Percentiles rank a stretch among this genome's conserved stretches.
Evolutionary conservation across 164 flowering plant genomes (phyloP).

Genomic region (Vitis riparia): DNA sequence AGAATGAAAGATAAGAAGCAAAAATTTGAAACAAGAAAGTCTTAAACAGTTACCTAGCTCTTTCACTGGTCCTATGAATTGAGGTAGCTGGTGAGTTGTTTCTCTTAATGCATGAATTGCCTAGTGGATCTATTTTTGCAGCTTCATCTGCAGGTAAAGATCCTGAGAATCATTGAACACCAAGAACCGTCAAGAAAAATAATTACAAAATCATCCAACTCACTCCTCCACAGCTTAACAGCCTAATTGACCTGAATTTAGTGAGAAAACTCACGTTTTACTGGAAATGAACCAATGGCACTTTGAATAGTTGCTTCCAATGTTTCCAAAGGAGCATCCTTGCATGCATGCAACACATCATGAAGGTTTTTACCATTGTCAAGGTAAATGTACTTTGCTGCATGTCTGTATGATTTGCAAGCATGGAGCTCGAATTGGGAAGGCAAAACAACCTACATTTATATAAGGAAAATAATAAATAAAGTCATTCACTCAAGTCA

Average conservation of each 20-base stretch:
- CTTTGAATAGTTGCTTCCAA: conserved; percentile 42
- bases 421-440: conserved; percentile 69
- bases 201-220: neutral
- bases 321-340: conserved; percentile 28
- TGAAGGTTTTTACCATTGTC: conserved; percentile 63
- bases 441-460: conserved; percentile 51
- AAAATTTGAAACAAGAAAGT: neutral
- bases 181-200: neutral
- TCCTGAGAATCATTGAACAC: conserved; percentile 19
- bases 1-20: neutral
- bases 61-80: neutral
- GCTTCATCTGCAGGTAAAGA: conserved; percentile 16
- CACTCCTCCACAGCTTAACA: too few species aligned
- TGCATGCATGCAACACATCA: conserved; percentile 49
- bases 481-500: neutral
- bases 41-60: conserved; percentile 23
- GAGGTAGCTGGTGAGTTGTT: conserved; percentile 12
- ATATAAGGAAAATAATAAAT: neutral
- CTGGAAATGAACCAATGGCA: conserved; percentile 40
- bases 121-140: conserved; percentile 22
- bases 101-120: conserved; percentile 25
- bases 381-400: conserved; percentile 54
- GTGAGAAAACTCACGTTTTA: conserved; percentile 22
- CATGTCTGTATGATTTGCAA: conserved; percentile 49
- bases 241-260: neutral